These are phyloP conservation scores for Osmozyma mogii DNA, from an alignment of 805 yeast genomes.

Conservation along the genomic window DNA sequence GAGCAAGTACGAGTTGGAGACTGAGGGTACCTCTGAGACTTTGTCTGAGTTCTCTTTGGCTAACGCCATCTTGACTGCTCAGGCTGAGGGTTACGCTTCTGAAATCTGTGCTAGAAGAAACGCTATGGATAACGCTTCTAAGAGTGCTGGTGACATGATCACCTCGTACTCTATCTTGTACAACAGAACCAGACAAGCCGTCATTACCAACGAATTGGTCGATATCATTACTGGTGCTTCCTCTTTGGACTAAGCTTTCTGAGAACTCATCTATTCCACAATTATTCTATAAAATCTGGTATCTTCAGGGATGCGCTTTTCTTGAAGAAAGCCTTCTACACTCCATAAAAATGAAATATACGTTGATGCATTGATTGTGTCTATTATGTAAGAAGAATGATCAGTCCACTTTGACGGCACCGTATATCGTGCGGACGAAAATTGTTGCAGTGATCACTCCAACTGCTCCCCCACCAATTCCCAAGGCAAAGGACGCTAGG, in stretches of 20 bases:
- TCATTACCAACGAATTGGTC: conserved; percentile 97
- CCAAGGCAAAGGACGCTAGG: conserved; percentile 52
- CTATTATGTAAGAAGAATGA: not conserved
- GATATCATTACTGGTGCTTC: conserved; percentile 99
- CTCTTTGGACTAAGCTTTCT: conserved; percentile 65
- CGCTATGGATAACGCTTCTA: conserved; percentile 99
- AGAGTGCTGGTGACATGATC: conserved; percentile 99
- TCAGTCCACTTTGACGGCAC: conserved; percentile 45
- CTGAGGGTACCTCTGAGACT: conserved; percentile 59
- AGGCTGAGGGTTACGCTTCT: conserved; percentile 97
- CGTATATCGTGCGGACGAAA: conserved; percentile 57
- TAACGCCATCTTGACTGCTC: conserved; percentile 80
- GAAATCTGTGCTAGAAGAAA: conserved; percentile 98
- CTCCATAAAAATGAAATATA: conserved; percentile 5
- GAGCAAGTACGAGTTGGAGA: conserved; percentile 70
- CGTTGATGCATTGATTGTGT: conserved; percentile 5
- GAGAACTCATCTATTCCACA: too few relatives aligned
- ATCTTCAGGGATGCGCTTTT: too few relatives aligned
- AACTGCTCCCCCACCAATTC: conserved; percentile 68
- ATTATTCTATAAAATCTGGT: too few relatives aligned
- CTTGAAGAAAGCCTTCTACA: too few relatives aligned
- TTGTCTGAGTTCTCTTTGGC: conserved; percentile 84
- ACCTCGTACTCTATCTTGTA: conserved; percentile 91
- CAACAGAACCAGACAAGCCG: conserved; percentile 90
- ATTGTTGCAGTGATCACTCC: conserved; percentile 60